Evolutionary conservation across 2,329 filamentous ascomycete genomes (phyloP).

Genomic region (Dactylonectria estremocensis): DNA sequence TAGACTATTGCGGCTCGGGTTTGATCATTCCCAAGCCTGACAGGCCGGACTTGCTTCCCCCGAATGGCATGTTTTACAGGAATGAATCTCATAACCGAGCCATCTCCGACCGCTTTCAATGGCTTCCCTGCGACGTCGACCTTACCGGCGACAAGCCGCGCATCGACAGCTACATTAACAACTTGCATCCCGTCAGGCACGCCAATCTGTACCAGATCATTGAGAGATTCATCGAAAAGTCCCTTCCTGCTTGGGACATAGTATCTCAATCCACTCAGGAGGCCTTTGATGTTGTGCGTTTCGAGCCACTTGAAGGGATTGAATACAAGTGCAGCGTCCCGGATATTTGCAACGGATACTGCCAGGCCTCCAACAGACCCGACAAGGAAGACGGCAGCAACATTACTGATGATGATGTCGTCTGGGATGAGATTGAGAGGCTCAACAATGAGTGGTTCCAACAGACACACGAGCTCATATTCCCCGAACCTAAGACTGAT

Average conservation of each 20-base stretch:
- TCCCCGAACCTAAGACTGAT: conserved; percentile 32
- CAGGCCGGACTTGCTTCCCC: neutral
- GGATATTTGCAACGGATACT: neutral
- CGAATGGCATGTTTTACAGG: neutral
- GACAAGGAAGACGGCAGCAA: neutral
- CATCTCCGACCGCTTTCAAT: conserved; percentile 54
- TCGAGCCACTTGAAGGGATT: neutral
- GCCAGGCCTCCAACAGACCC: neutral
- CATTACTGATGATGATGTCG: neutral
- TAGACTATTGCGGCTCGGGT: conserved; percentile 52
- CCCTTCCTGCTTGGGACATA: conserved; percentile 63
- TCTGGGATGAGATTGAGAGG: conserved; percentile 34
- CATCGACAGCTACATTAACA: conserved; percentile 68
- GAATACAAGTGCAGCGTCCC: neutral
- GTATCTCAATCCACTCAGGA: conserved; percentile 45
- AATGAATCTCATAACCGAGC: neutral
- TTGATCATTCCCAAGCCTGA: conserved; percentile 8
- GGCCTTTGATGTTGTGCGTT: neutral
- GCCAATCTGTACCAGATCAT: conserved; percentile 57
- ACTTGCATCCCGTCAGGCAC: conserved; percentile 62
- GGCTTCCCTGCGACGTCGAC: conserved; percentile 66
- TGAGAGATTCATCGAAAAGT: conserved; percentile 57
- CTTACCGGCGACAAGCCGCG: conserved; percentile 54
- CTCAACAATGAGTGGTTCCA: conserved; percentile 49
- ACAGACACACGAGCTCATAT: conserved; percentile 41